Base-by-base conservation (phyloP, 768 basidiomycete species). In the Nidula microcarpa region DNA sequence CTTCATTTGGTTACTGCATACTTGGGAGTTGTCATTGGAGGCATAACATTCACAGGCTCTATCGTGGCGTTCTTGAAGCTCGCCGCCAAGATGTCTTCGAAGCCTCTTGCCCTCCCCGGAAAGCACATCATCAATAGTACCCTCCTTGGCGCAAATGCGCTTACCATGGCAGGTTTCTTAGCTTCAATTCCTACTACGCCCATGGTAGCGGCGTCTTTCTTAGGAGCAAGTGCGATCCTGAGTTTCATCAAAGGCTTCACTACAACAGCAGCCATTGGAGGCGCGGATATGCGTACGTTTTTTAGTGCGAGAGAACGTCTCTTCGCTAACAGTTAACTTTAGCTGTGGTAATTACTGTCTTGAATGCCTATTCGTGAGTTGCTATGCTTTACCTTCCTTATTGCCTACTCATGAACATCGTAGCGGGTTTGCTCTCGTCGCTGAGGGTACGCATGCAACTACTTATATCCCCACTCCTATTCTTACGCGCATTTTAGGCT, bases 321-420 rank as follows among this genome's bases (percentile, higher is more conserved):
- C 49, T 32, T 34, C 6, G 35, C 8, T 53, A 43, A 33, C 11
- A 46, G n/a, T 53, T 46, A 39, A 36, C 52, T 60, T 59, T 60
- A 92, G 90, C 92, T 49, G 91, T 94, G 33, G 88, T 94, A 4
- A 94, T 94, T 46, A 94, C 91, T 5, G 92, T 94, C 14, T 66
- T 94, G 55, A 94, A 94, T 64, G 91, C 92, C 10, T 94, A 94
- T 68, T 91, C 89, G 77, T 79, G 45, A 66, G 74, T 65, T 30
- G 32, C 18, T 10, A 46, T 46, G 44, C 13, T 2, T 16, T 41
- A 46, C 44, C 3, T 3, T 46, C 10, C 44, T n/a, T 11, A 14
- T 14, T 18, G 3, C 46, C 35, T 10, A 11, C 11, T 35, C 16
- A 43, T 30, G 11, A 13, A 49, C 33, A 11, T 46, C 16, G 32